Percentiles rank a stretch among this genome's conserved stretches.
These are phyloP conservation scores for Trichoderma oligosporum DNA, from an alignment of 2,329 filamentous ascomycete species.

Conservation along the genomic window DNA sequence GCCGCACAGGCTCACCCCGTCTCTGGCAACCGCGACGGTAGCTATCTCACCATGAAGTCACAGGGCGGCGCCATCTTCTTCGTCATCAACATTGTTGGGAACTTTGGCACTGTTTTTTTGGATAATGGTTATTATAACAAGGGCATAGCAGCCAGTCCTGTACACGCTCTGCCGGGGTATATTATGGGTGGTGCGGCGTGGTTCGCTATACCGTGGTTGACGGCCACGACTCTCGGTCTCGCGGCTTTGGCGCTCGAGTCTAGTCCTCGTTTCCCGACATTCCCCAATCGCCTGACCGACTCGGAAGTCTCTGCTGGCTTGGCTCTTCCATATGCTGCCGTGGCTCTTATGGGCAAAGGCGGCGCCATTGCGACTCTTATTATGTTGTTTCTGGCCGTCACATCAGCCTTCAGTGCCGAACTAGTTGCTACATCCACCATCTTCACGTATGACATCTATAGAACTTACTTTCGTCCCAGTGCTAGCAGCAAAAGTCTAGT, in stretches of 20 bases:
- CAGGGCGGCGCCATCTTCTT: slow-evolving; percentile 80
- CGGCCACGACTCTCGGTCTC: slow-evolving; percentile 83
- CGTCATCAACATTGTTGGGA: slow-evolving; percentile 80
- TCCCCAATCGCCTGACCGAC: slow-evolving; percentile 65
- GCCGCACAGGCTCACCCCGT: slow-evolving; percentile 70
- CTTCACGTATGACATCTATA: slow-evolving; percentile 81
- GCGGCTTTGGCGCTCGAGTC: slow-evolving; percentile 75
- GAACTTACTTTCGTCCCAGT: slow-evolving; percentile 76
- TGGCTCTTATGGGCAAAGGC: slow-evolving; percentile 75
- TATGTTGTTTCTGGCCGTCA: slow-evolving; percentile 87
- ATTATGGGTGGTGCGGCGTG: slow-evolving; percentile 81
- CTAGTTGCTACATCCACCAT: slow-evolving; percentile 86
- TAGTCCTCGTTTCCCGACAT: slow-evolving; percentile 68
- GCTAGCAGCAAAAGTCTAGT: slow-evolving; percentile 75
- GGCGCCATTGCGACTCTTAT: slow-evolving; percentile 75
- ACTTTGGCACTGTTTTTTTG: slow-evolving; percentile 80
- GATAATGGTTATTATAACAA: slow-evolving; percentile 94
- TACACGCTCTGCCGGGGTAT: slow-evolving; percentile 83
- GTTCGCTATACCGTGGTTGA: slow-evolving; percentile 92
- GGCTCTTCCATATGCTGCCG: slow-evolving; percentile 79
- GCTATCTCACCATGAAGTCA: slow-evolving; percentile 77
- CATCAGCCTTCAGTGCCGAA: slow-evolving; percentile 76
- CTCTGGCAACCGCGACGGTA: slow-evolving; percentile 72
- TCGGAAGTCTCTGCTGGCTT: slow-evolving; percentile 78
- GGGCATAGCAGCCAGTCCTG: slow-evolving; percentile 81